A percentile compares a stretch with the other conserved stretches of the same genome.
Evolutionary conservation across 176 grass and related monocot species (phyloP).

Genomic region (Triticum monococcum): DNA sequence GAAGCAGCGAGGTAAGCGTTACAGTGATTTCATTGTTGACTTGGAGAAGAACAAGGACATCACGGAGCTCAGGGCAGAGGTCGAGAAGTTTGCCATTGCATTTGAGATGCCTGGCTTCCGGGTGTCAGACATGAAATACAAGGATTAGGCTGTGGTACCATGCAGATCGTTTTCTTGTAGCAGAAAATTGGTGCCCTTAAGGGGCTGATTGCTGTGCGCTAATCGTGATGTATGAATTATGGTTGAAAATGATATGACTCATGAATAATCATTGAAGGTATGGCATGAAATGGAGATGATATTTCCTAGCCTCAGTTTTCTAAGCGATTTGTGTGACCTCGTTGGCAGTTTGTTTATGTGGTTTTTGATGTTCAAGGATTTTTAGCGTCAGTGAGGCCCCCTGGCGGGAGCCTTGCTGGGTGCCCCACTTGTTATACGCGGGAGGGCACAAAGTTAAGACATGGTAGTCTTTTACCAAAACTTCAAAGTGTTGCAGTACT

Average conservation of each 20-base stretch:
- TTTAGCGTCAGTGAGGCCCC: neutral
- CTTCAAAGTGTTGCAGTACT: neutral
- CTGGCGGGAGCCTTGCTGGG: too few species aligned
- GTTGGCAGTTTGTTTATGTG: neutral
- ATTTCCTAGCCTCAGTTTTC: neutral
- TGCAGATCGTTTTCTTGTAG: neutral
- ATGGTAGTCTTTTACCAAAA: neutral
- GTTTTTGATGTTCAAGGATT: neutral
- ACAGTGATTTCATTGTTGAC: conserved; percentile 54
- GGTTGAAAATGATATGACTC: neutral
- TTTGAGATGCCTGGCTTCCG: conserved; percentile 87
- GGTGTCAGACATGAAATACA: conserved; percentile 77
- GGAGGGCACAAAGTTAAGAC: too few species aligned
- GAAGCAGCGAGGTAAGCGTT: conserved; percentile 64
- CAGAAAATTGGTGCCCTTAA: neutral
- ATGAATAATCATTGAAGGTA: conserved; percentile 13
- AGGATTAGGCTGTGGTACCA: conserved; percentile 30
- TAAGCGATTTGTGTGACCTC: neutral
- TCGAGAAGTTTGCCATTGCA: conserved; percentile 66
- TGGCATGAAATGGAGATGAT: neutral
- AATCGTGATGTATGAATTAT: neutral
- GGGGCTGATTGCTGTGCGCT: neutral
- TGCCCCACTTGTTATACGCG: too few species aligned
- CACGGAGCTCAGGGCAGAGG: conserved; percentile 47
- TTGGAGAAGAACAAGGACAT: conserved; percentile 69